Base-by-base conservation (phyloP, 2,329 filamentous ascomycete genomes). In the Penicillium sp. region DNA sequence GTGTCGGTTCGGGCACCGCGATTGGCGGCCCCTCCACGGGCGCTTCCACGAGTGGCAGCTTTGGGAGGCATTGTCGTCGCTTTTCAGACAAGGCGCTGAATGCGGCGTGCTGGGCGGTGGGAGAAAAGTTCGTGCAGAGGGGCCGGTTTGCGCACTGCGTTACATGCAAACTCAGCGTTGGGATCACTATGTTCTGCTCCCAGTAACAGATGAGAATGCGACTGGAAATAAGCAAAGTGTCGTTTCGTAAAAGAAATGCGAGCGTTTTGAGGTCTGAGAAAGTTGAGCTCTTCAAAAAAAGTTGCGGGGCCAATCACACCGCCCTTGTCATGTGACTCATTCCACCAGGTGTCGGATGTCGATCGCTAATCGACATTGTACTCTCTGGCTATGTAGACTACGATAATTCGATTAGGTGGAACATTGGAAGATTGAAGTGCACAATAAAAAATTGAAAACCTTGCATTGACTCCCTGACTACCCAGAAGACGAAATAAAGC, bases 41-140 rank as follows among this genome's bases (percentile, higher is more conserved):
- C 54, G 53, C 66, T 60, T 47, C 67, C 67, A 39, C 71, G 67
- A 53, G 68, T 41, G 34, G 62, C 63, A 19, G 65, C 64, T 67
- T 74, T 74, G 39, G 72, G 72, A 45, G 72, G 72, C 72, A 75
- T 75, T 46, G 51, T 60, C 16, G 51, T 33, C n/a, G 36, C 23
- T 57, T 46, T 41, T 55, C 51, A 25, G 54, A 60, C 52, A 58
- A 60, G 57, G 57, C 52, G 63, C 59, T 57, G 53, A 57, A 36
- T 55, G 55, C 53, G 60, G 60, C 54, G 51, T 45, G 58, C 53
- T 55, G 34, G 34, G 31, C 19, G 3, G 44, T 36, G 38, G 49
- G 33, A 44, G 23, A 53, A 55, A 55, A 50, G 44, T 44, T 41
- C 49, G 55, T 49, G 55, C 53, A 41, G 36, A 51, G 50, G 33